Evolutionary conservation across 257 asterid genomes (phyloP).

Genomic region (Ilex asprella): DNA sequence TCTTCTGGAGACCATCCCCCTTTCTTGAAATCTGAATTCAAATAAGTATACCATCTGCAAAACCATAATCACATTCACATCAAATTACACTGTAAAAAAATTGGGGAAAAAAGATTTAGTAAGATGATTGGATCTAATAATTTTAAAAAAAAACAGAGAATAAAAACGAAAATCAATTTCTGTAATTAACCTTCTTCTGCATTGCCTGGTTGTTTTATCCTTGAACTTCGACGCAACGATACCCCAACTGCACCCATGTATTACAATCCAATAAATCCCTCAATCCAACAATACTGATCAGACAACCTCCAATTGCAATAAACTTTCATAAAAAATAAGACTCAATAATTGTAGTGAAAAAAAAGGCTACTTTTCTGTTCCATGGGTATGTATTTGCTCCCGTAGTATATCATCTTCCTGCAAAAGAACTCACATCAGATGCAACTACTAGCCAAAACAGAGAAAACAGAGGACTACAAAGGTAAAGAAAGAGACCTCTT

Average conservation of each 20-base stretch:
- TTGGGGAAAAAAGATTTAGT: conserved; percentile 7
- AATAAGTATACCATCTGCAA: conserved; percentile 92
- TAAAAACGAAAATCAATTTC: neutral
- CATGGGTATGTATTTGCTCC: conserved; percentile 86
- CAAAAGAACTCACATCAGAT: conserved; percentile 1
- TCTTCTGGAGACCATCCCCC: conserved; percentile 99
- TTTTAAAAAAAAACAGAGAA: conserved; percentile 7
- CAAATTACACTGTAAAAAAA: conserved; percentile 3
- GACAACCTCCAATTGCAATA: neutral
- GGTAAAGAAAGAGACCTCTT: conserved; percentile 51
- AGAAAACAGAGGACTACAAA: neutral
- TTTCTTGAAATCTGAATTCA: conserved; percentile 98
- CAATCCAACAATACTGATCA: conserved; percentile 3
- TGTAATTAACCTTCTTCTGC: conserved; percentile 83
- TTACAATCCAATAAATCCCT: conserved; percentile 18
- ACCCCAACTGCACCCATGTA: conserved; percentile 63
- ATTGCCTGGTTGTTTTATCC: conserved; percentile 97
- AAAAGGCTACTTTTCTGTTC: conserved; percentile 76
- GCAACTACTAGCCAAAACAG: neutral
- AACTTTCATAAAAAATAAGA: neutral
- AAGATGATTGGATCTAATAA: neutral
- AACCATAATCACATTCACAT: conserved; percentile 11
- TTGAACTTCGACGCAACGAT: conserved; percentile 83
- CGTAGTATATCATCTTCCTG: conserved; percentile 97
- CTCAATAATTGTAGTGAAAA: conserved; percentile 9